Evolutionary conservation across 768 basidiomycete genomes (phyloP), one percentile per base, ranked within the genome.

Genomic region (Podaxis sp.): DNA sequence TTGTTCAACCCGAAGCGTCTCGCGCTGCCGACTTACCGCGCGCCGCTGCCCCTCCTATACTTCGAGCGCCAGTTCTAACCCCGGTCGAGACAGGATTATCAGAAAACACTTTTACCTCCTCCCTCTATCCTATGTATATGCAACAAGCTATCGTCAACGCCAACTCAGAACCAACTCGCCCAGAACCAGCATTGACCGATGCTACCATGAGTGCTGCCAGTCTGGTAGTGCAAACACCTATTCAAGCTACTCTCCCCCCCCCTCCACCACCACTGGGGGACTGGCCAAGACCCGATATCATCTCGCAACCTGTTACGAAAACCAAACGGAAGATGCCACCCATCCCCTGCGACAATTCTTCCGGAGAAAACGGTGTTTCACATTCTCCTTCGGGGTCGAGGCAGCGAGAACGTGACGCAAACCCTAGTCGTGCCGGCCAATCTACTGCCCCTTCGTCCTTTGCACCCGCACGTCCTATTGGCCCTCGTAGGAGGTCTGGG

Each of bases 261-360:
- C 73, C 75, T 13, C 78, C 82, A 32, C 73, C 79, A 27, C 81
- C 80, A 2, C 69, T 86, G 0, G 81, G 82, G 16, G 71, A 81
- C 36, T 86, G 86, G 85, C 86, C 84, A 38, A 78, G 80, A 21
- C 65, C 67, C 10, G 77, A 85, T 63, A 71, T 73, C 13, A 67
- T 75, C 23, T 67, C 72, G 16, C 73, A 68, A 48, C 71, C 74
- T 48, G 21, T 27, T 9, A 50, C 59, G 52, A 72, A 68, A 42
- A 60, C 64, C 32, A 74, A 75, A 61, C 69, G 69, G 64, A 71
- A 71, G 64, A 62, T 66, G 42, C 44, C 35, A 35, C 52, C 59
- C 21, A n/a, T 47, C 27, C 16, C 37, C 11, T 37, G 27, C 28
- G 36, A 36, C 48, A 35, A 11, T 42, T 4, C 25, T 16, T 50